Percentiles rank a stretch among this genome's conserved stretches.
Evolutionary conservation across 1,284 basidiomycete species (phyloP).

Genomic region (Spongiforma sp.): DNA sequence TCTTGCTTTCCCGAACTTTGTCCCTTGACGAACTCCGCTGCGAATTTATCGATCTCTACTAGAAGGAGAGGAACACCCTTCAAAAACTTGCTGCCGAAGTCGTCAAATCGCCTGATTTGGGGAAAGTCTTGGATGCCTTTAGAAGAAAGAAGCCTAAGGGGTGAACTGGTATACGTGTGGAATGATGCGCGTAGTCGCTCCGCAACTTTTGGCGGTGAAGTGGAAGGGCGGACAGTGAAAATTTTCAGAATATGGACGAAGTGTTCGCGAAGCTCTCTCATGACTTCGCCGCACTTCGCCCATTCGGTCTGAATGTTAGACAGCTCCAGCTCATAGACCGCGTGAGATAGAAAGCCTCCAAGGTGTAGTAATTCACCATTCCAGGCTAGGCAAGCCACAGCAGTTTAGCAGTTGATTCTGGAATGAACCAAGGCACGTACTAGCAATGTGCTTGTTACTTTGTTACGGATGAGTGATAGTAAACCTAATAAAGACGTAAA

Average conservation of each 20-base stretch:
- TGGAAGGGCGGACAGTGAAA: slow-evolving; percentile 85
- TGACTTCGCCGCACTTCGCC: slow-evolving; percentile 28
- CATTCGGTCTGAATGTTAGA: slow-evolving; percentile 53
- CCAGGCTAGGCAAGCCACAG: slow-evolving; percentile 61
- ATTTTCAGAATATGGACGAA: slow-evolving; percentile 86
- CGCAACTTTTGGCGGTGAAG: slow-evolving; percentile 83
- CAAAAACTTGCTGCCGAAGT: slow-evolving; percentile 74
- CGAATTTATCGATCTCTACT: slow-evolving; percentile 59
- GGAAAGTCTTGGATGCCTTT: slow-evolving; percentile 72
- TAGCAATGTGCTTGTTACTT: slow-evolving; percentile 70
- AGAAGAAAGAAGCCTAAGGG: slow-evolving; percentile 81
- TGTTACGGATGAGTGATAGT: no score
- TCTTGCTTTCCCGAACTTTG: slow-evolving; percentile 69
- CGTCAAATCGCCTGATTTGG: slow-evolving; percentile 80
- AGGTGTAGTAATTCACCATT: slow-evolving; percentile 86
- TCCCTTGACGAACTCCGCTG: slow-evolving; percentile 63
- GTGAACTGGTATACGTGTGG: slow-evolving; percentile 61
- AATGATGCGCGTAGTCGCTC: slow-evolving; percentile 78
- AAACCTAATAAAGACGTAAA: no score
- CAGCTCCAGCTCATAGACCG: slow-evolving; percentile 89
- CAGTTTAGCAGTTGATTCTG: no score
- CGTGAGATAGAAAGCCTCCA: slow-evolving; percentile 81
- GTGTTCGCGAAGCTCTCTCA: slow-evolving; percentile 51
- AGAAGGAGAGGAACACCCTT: slow-evolving; percentile 81
- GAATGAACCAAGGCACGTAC: slow-evolving; percentile 47